Base-by-base conservation (phyloP, 2,329 filamentous ascomycete genomes). In the Alternaria sp. region DNA sequence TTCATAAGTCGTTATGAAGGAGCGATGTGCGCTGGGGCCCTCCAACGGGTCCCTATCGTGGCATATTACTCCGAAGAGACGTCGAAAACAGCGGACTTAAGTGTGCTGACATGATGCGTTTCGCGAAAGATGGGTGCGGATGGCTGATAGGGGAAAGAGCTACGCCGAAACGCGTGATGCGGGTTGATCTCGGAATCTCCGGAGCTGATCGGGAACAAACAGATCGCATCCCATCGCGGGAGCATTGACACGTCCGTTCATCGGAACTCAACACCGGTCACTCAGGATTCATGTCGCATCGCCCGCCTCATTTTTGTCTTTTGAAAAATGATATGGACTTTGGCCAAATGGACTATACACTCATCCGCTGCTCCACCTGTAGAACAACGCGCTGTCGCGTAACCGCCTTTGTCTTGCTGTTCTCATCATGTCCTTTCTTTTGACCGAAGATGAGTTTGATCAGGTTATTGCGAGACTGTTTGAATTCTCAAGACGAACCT, bases 1-100 rank as follows among this genome's bases (percentile, higher is more conserved):
- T 59, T 65, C 53, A 61, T n/a, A 41, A 54, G 32, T 41, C 26
- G 46, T 18, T 32, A 65, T 65, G 61, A 61, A 61, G 55, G 60
- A 44, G 22, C 36, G 20, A 38, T 39, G 39, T 44, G 46, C 38
- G 16, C 18, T 6, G 9, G n/a, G 52, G 12, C 41, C 42, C 8
- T 49, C 20, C 9, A 39, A 54, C 22, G 51, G 8, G 9, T 4
- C 28, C 39, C 18, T 18, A 26, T 16, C 30, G 51, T 44, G 22
- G 41, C 26, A 53, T 24, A 24, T 43, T 53, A 20, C 39, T 18
- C 51, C 51, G 49, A 52, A 22, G 22, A 22, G 18, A 20, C 32
- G 20, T 48, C 46, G 46, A 30, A 48, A 48, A 36, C 32, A 38
- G 20, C 46, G 9, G 16, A 26, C 5, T 36, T 12, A 42, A 42